These are phyloP conservation scores for Aspergillus pseudoterreus DNA, from an alignment of 2,329 filamentous ascomycete genomes.

Conservation along the genomic window DNA sequence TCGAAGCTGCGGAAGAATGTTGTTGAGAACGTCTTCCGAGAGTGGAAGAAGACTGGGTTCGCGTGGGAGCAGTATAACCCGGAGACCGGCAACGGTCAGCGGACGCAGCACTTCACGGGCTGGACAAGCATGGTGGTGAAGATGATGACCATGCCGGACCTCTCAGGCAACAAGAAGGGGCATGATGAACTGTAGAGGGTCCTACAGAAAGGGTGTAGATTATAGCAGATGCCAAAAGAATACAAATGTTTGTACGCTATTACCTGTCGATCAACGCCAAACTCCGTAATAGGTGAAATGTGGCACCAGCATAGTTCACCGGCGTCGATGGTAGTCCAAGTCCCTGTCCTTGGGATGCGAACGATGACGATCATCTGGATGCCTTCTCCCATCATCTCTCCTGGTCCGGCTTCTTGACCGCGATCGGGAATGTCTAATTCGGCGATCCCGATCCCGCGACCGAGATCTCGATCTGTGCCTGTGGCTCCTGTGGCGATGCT, in stretches of 20 bases:
- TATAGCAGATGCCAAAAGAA: slow-evolving; percentile 7
- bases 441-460: slow-evolving; percentile 23
- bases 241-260: slow-evolving; percentile 10
- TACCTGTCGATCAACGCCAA: slow-evolving; percentile 12
- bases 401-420: slow-evolving; percentile 28
- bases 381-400: slow-evolving; percentile 22
- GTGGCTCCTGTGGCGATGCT: slow-evolving; percentile 29
- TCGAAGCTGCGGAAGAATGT: slow-evolving; percentile 74
- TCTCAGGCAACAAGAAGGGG: slow-evolving; percentile 34
- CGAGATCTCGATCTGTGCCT: slow-evolving; percentile 30
- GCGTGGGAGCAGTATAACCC: slow-evolving; percentile 99
- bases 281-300: slow-evolving; percentile 4
- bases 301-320: slow-evolving; percentile 13
- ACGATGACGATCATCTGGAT: slow-evolving; percentile 23
- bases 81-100: slow-evolving; percentile 86
- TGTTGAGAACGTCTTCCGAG: slow-evolving; percentile 80
- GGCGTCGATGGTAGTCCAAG: slow-evolving; percentile 20
- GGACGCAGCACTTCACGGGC: slow-evolving; percentile 95
- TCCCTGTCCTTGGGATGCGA: slow-evolving; percentile 26
- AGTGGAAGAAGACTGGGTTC: slow-evolving; percentile 89
- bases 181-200: slow-evolving; percentile 49
- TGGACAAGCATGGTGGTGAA: slow-evolving; percentile 99
- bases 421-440: slow-evolving; percentile 24
- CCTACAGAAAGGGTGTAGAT: slow-evolving; percentile 8
- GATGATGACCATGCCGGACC: slow-evolving; percentile 90